phyloP scores from a whole-genome alignment of 1,284 basidiomycete genomes.

The Microbotryum violaceum region DNA sequence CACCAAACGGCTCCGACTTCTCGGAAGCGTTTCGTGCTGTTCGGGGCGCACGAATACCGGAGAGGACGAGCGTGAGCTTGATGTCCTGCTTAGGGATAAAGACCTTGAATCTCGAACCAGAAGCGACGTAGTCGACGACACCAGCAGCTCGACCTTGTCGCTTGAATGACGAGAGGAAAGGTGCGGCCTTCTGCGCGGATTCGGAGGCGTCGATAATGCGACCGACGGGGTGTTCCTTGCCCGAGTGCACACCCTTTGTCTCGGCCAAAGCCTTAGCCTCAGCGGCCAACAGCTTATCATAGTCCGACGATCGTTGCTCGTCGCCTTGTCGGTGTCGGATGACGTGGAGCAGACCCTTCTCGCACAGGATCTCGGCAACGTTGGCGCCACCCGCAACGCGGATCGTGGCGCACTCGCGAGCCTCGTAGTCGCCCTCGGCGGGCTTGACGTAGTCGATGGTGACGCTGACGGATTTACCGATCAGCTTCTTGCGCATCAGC shows the following conservation, averaged over 20 bases:
- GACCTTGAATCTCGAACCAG: slow-evolving; percentile 90
- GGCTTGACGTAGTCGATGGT: slow-evolving; percentile 82
- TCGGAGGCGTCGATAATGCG: slow-evolving; percentile 83
- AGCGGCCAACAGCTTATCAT: slow-evolving; percentile 88
- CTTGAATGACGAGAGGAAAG: slow-evolving; percentile 84
- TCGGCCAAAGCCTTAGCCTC: slow-evolving; percentile 69
- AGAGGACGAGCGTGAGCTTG: slow-evolving; percentile 77
- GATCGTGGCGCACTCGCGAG: slow-evolving; percentile 81
- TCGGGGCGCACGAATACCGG: slow-evolving; percentile 45
- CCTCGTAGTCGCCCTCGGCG: slow-evolving; percentile 86
- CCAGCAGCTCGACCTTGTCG: slow-evolving; percentile 73
- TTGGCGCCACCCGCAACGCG: slow-evolving; percentile 57
- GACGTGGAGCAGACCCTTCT: slow-evolving; percentile 82
- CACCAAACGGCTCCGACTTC: slow-evolving; percentile 81
- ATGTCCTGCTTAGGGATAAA: slow-evolving; percentile 86
- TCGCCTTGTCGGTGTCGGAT: slow-evolving; percentile 86
- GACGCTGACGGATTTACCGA: slow-evolving; percentile 76
- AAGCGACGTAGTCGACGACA: slow-evolving; percentile 85
- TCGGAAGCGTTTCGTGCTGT: slow-evolving; percentile 59
- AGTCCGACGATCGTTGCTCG: slow-evolving; percentile 87
- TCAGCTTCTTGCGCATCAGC: slow-evolving; percentile 79
- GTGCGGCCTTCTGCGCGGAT: slow-evolving; percentile 59
- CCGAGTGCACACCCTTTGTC: slow-evolving; percentile 80
- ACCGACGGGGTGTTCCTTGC: slow-evolving; percentile 66
- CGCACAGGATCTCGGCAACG: slow-evolving; percentile 82